Evolutionary conservation across 1,139 yeast species (phyloP), one percentile per base, ranked within the genome.

Genomic region (Yamadazyma kanchanaburiensis): DNA sequence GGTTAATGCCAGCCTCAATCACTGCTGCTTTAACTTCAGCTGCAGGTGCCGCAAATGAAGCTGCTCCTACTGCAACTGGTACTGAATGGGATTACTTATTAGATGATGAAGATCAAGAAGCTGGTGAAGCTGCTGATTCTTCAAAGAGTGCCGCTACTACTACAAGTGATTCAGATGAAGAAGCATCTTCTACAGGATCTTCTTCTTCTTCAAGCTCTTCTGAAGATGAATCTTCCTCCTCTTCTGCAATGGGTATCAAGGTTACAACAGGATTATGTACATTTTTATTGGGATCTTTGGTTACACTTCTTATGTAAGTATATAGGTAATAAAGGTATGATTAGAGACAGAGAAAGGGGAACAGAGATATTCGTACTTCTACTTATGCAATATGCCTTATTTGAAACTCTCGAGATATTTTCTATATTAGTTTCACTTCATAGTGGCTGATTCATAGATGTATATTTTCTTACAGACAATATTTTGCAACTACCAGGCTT

Each of bases 1-100:
- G 72, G 73, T 55, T 61, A 55, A 60, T 69, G 60, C 72, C 72
- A 5, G 56, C 67, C 22, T 59, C 70, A 1, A 46, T 62, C 9
- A 59, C 48, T 14, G 48, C 67, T 15, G 50, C 46, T 7, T 39
- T 40, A 24, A 40, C 48, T 14, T 18, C 26, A 9, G 48, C 48
- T 17, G 48, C 48, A 9, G 46, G 46, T 17, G 32, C 26, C 9
- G 27, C 30, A n/a, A 20, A 34, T 20, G 41, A 25, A 20, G 40
- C 40, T 20, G 37, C 43, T 9, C 45, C 40, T 12, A 28, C 32
- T 12, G 27, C 39, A 11, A 39, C 40, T 12, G 38, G 35, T 8
- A 35, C 42, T 21, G 42, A 28, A 11, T 43, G 39, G 38, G 26
- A 32, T 17, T 24, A 28, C 16, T 38, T 38, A 15, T 30, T 37